Evolutionary conservation across 2,329 filamentous ascomycete species (phyloP).

Genomic region (Fonsecaea pugnacius): DNA sequence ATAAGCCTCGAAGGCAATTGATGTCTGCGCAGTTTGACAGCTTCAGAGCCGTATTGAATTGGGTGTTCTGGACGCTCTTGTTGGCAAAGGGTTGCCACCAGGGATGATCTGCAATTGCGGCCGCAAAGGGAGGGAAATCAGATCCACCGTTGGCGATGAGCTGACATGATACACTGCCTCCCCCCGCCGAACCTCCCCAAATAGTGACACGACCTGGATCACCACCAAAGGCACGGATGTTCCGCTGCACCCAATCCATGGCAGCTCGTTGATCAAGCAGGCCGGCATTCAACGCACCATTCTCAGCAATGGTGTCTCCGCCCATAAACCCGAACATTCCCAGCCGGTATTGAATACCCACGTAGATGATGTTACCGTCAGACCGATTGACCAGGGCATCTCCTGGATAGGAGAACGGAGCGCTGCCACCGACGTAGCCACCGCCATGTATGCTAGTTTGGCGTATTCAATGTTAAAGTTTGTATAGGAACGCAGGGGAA

Average conservation of each 20-base stretch:
- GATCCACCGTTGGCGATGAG: slow-evolving; percentile 47
- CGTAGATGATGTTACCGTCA: slow-evolving; percentile 58
- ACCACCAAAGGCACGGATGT: slow-evolving; percentile 45
- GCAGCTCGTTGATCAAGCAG: slow-evolving; percentile 45
- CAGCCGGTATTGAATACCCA: slow-evolving; percentile 77
- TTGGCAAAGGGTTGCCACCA: slow-evolving; percentile 45
- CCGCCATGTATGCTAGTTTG: slow-evolving; percentile 34
- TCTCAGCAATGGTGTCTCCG: slow-evolving; percentile 15
- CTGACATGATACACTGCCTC: slow-evolving; percentile 33
- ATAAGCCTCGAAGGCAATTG: slow-evolving; percentile 18
- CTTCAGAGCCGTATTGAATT: slow-evolving; percentile 51
- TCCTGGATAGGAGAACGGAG: slow-evolving; percentile 27
- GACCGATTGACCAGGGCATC: slow-evolving; percentile 33
- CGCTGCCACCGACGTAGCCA: slow-evolving; percentile 34
- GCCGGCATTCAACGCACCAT: slow-evolving; percentile 40
- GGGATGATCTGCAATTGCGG: slow-evolving; percentile 47
- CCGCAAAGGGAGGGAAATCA: slow-evolving; percentile 47
- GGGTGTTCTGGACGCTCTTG: slow-evolving; percentile 40
- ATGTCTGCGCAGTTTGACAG: slow-evolving; percentile 49
- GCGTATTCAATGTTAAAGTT: slow-evolving; percentile 5
- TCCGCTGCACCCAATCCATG: slow-evolving; percentile 46
- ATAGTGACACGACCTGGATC: slow-evolving; percentile 45
- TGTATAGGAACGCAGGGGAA: background rate
- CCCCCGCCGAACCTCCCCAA: slow-evolving; percentile 41
- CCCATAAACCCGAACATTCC: slow-evolving; percentile 70